phyloP scores from a whole-genome alignment of 139 green algal genomes.

The Micractinium conductrix region DNA sequence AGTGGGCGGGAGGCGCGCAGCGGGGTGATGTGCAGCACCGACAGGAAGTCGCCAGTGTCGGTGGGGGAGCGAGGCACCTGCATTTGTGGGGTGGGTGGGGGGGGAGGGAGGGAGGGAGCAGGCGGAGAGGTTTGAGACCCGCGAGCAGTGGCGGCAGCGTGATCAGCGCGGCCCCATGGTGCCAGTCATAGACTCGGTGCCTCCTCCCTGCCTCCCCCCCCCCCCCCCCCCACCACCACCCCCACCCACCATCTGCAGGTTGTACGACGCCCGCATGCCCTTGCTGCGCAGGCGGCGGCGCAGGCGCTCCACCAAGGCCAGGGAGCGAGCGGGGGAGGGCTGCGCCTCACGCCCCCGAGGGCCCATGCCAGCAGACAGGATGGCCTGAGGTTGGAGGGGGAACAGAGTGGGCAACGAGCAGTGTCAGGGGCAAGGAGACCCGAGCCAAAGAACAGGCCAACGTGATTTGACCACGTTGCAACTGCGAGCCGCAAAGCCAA shows the following conservation, averaged over 20 bases:
- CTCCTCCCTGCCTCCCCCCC: background rate
- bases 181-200: background rate
- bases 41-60: constrained; percentile 29
- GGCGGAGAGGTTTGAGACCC: background rate
- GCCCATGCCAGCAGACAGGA: constrained; percentile 47
- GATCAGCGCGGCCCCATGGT: background rate
- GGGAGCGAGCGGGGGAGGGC: background rate
- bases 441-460: too few relatives aligned
- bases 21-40: constrained; percentile 83
- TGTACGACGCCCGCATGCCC: constrained; percentile 60
- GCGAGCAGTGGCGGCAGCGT: too few relatives aligned
- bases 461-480: too few relatives aligned
- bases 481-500: background rate
- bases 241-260: constrained; percentile 46
- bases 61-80: constrained; percentile 58
- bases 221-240: background rate
- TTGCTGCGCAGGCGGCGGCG: constrained; percentile 55
- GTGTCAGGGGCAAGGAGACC: too few relatives aligned
- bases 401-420: background rate
- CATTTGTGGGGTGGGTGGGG: too few relatives aligned
- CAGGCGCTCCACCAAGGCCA: constrained; percentile 50
- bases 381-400: constrained; percentile 10
- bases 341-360: constrained; percentile 18
- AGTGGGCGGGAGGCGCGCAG: constrained; percentile 76
- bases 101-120: background rate